phyloP scores from a whole-genome alignment of 2,329 filamentous ascomycete species.

The Aspergillus tamarii region DNA sequence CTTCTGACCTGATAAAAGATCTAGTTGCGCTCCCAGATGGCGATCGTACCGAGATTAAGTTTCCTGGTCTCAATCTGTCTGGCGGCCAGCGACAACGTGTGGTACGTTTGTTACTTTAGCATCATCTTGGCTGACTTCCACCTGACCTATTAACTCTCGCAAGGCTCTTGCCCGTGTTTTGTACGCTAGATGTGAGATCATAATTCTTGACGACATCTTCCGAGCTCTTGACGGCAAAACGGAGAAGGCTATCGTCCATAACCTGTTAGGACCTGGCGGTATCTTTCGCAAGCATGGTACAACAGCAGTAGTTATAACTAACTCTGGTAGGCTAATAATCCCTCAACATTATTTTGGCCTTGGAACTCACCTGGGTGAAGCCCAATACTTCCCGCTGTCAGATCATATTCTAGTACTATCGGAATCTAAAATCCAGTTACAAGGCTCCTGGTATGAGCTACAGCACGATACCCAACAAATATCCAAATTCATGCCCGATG shows the following conservation, averaged over 20 bases:
- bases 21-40: not conserved
- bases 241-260: not conserved
- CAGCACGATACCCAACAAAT: not conserved
- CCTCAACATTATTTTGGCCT: not conserved
- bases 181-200: not conserved
- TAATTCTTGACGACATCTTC: slow-evolving; percentile 4
- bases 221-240: not conserved
- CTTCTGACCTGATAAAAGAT: not conserved
- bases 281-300: not conserved
- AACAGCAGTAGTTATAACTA: not conserved
- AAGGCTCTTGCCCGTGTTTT: slow-evolving; percentile 10
- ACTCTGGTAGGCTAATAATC: not conserved
- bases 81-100: slow-evolving; percentile 8
- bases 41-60: not conserved
- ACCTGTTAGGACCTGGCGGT: not conserved
- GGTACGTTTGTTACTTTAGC: not conserved
- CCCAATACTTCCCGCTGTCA: not conserved
- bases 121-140: too few relatives aligned
- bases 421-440: not conserved
- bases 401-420: not conserved
- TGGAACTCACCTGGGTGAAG: not conserved
- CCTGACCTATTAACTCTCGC: too few relatives aligned
- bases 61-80: not conserved
- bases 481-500: not conserved
- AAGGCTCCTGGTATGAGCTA: not conserved